Evolutionary conservation across 495 filamentous ascomycete genomes (phyloP).

Genomic region (Xylaria palmicola): DNA sequence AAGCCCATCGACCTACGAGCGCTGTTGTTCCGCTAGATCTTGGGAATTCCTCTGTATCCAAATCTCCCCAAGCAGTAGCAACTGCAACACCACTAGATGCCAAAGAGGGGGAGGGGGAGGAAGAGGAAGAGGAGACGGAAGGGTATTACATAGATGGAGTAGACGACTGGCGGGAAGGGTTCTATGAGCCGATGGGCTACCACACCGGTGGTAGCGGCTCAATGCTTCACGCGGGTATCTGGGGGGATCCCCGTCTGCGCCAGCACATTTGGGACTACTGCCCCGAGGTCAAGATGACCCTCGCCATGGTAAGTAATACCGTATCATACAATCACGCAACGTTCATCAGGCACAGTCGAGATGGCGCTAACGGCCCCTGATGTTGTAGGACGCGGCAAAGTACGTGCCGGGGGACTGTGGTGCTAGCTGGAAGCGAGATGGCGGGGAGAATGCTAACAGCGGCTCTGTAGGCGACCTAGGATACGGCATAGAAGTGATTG

Average conservation of each 20-base stretch:
- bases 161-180: conserved; percentile 46
- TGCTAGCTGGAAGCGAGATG: conserved; percentile 38
- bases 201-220: conserved; percentile 47
- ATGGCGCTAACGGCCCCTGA: too few species aligned
- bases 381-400: conserved; percentile 41
- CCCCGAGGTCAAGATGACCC: conserved; percentile 53
- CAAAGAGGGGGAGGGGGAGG: conserved; percentile 17
- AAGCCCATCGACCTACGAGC: not conserved
- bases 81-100: not conserved
- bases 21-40: conserved; percentile 19
- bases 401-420: conserved; percentile 41
- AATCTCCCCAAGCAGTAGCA: not conserved
- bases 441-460: conserved; percentile 6
- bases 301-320: too few species aligned
- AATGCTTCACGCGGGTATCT: conserved; percentile 37
- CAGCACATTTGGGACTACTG: conserved; percentile 52
- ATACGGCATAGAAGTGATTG: conserved; percentile 36
- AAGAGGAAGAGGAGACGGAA: conserved; percentile 22
- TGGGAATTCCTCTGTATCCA: not conserved
- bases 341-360: too few species aligned
- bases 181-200: conserved; percentile 54
- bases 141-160: conserved; percentile 35
- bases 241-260: conserved; percentile 40
- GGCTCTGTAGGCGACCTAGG: conserved; percentile 20
- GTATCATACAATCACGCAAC: too few species aligned